A percentile compares a stretch with the other conserved stretches of the same genome.
Evolutionary conservation across 257 asterid genomes (phyloP).

Genomic region (Ilex asprella): DNA sequence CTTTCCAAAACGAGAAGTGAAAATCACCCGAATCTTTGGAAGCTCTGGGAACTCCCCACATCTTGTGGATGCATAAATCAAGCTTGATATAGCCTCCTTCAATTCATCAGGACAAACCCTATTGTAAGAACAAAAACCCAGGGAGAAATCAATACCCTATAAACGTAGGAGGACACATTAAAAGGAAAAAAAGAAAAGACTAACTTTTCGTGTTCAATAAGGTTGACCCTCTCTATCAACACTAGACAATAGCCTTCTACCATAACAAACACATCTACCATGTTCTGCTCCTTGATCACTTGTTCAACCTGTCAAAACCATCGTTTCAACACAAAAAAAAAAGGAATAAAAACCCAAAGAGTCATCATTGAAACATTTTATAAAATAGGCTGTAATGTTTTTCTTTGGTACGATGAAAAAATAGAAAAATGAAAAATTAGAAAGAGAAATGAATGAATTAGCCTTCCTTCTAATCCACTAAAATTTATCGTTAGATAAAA

Average conservation of each 20-base stretch:
- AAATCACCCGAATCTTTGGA: constrained; percentile 52
- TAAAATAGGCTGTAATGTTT: too few species aligned
- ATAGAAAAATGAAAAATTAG: too few species aligned
- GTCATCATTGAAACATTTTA: too few species aligned
- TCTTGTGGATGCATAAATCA: constrained; percentile 72
- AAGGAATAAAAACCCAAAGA: too few species aligned
- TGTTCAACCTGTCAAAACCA: constrained; percentile 57
- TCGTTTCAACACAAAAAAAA: too few species aligned
- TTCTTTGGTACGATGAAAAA: too few species aligned
- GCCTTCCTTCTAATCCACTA: too few species aligned
- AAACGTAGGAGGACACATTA: too few species aligned
- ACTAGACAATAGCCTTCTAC: constrained; percentile 63
- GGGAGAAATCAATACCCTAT: too few species aligned
- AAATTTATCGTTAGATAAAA: too few species aligned
- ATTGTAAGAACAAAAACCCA: background rate
- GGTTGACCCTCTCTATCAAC: constrained; percentile 52
- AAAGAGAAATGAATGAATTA: too few species aligned
- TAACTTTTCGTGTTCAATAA: constrained; percentile 56
- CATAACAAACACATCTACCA: constrained; percentile 62
- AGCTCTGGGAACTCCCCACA: constrained; percentile 97
- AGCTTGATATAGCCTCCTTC: constrained; percentile 55
- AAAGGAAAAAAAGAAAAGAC: background rate
- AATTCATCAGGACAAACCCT: constrained; percentile 82
- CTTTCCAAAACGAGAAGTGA: constrained; percentile 51
- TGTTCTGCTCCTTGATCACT: constrained; percentile 81